Base-by-base conservation (phyloP, 2,329 filamentous ascomycete genomes). In the Cladosporium sp. region DNA sequence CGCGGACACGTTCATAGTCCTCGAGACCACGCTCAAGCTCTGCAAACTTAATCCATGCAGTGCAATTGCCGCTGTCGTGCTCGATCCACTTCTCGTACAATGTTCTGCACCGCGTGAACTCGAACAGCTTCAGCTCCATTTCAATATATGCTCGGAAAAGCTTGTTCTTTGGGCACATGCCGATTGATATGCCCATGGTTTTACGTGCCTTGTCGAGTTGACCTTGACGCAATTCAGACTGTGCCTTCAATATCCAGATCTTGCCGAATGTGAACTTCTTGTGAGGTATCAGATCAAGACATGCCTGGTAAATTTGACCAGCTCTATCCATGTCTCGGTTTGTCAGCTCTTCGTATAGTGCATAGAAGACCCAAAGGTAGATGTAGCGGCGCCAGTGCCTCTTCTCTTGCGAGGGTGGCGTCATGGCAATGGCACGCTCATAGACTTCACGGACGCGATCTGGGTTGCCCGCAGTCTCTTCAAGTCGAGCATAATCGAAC, bases 251-350 rank as follows among this genome's bases (percentile, higher is more conserved):
- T 44, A 97, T 79, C 94, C 94, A 99, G 50, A 97, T 79, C 73
- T 99, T 99, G 71, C 91, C 90, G 72, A 97, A 99, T 0, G 94
- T 97, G 75, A 97, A 99, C 68, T 90, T 90, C 72, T 95, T 95
- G 78, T 99, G 94, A 0, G 94, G 94, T 65, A 99, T 87, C 45
- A 97, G 77, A 60, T 88, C 87, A 47, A 97, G 75, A 66, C 91
- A 96, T 64, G 94, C 90, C 64, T 87, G 85, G 77, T 97, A 99
- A 61, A 99, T 91, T 70, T 97, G 90, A 17, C 89, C 83, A 19
- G 93, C 90, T 44, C 94, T 84, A 24, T 88, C 84, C 22, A 84
- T 69, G 67, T 97, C 91, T 64, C 88, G 87, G 35, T 87, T 88
- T 62, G 93, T 88, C 73, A 90, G 86, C 73, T 99, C 94, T 72